A percentile compares a stretch with the other conserved stretches of the same genome.
Evolutionary conservation across 257 asterid genomes (phyloP).

Genomic region (Solanum phureja): DNA sequence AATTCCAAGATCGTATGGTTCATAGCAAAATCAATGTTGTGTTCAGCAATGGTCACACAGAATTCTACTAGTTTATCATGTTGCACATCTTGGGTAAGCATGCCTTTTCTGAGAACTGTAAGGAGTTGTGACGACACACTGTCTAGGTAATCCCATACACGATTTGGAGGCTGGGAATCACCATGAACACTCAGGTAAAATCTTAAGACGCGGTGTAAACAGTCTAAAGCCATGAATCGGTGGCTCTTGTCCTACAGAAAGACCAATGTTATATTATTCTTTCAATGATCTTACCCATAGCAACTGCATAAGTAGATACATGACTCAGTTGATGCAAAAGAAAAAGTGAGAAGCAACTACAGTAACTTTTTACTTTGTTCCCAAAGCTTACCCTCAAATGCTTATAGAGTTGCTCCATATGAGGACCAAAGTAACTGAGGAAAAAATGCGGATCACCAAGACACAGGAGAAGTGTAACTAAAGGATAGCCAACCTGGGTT

Average conservation of each 20-base stretch:
- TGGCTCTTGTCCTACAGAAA: slow-evolving; percentile 88
- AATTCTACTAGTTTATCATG: slow-evolving; percentile 97
- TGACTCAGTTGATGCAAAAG: background rate
- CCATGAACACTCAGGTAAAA: slow-evolving; percentile 96
- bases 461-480: slow-evolving; percentile 96
- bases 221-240: slow-evolving; percentile 97
- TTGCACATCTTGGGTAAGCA: slow-evolving; percentile 97
- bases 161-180: slow-evolving; percentile 77
- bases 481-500: slow-evolving; percentile 84
- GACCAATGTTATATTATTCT: background rate
- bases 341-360: background rate
- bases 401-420: slow-evolving; percentile 96
- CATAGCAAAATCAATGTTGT: slow-evolving; percentile 98
- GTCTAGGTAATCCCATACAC: slow-evolving; percentile 98
- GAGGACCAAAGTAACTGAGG: slow-evolving; percentile 80
- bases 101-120: slow-evolving; percentile 78
- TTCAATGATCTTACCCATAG: background rate
- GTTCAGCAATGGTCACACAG: slow-evolving; percentile 96
- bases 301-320: slow-evolving; percentile 5
- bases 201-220: slow-evolving; percentile 91
- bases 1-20: slow-evolving; percentile 87
- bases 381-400: slow-evolving; percentile 38
- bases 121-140: slow-evolving; percentile 97
- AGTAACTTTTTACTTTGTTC: background rate
- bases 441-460: slow-evolving; percentile 93